Conservation (phyloP, 306 rosid species). For the Styphnolobium japonicum region DNA sequence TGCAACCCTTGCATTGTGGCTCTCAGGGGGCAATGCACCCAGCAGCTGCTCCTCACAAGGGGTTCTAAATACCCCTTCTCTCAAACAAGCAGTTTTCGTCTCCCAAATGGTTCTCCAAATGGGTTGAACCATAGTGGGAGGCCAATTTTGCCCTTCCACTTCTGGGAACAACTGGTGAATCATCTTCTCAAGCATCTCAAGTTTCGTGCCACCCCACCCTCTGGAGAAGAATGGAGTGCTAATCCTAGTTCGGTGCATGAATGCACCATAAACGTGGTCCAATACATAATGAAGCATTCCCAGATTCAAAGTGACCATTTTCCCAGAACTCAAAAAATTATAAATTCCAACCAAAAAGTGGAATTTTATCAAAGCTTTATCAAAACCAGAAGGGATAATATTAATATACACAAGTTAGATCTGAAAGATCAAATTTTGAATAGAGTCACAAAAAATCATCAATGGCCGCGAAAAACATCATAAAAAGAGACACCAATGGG, state of each 20-base stretch:
- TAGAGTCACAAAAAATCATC: neutral
- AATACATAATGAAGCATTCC: slow-evolving; percentile 86
- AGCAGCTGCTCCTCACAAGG: slow-evolving; percentile 81
- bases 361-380: neutral
- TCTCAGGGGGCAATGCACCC: slow-evolving; percentile 91
- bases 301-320: slow-evolving; percentile 75
- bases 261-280: slow-evolving; percentile 92
- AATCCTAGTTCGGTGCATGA: slow-evolving; percentile 79
- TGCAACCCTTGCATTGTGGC: slow-evolving; percentile 87
- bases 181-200: slow-evolving; percentile 80
- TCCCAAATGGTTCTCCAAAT: slow-evolving; percentile 87
- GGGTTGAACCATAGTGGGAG: slow-evolving; percentile 65
- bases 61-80: slow-evolving; percentile 86
- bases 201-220: slow-evolving; percentile 95
- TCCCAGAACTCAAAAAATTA: neutral
- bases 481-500: neutral
- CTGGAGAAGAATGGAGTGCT: slow-evolving; percentile 81
- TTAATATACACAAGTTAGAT: neutral
- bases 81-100: slow-evolving; percentile 62
- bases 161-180: slow-evolving; percentile 79
- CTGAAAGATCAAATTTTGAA: neutral
- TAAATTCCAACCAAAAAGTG: neutral
- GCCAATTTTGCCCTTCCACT: slow-evolving; percentile 61
- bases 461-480: neutral
- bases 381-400: slow-evolving; percentile 2